Evolutionary conservation across 2,329 filamentous ascomycete species (phyloP), one percentile per base, ranked within the genome.

Genomic region (Stagonosporopsis tanaceti): DNA sequence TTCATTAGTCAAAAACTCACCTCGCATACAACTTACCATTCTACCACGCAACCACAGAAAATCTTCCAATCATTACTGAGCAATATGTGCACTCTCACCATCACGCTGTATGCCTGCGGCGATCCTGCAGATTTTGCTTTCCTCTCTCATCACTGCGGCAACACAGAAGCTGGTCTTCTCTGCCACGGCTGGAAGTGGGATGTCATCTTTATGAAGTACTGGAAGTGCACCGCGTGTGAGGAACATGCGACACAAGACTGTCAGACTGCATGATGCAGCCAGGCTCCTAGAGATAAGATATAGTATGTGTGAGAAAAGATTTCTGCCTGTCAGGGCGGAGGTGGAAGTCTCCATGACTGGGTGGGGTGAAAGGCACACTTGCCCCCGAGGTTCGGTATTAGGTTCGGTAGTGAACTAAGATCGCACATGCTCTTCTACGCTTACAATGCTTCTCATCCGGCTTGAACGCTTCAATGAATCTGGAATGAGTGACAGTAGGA

Each of bases 391-490:
- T 34, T n/a, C n/a, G 11, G n/a, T 37, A 57, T 51, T 57, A 47
- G 22, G 15, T 51, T 32, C 11, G 30, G 6, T 27, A 17, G 22
- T 40, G 25, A 25, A 35, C 37, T 41, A 41, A 25, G 12, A 8
- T 11, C 7, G 28, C 20, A 24, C n/a, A 27, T 8, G 11, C 14
- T 42, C 37, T 20, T 30, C 32, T 48, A 30, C 15, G n/a, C 24
- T 34, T 52, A 22, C 25, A 44, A 34, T 57, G 39, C 28, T 44
- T 44, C 45, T 48, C 25, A 32, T 48, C 39, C 24, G 48, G 54
- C 48, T 57, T 52, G 48, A 57, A 52, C 54, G 54, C 54, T 57
- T 35, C 30, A 48, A 42, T 12, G 27, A 35, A 45, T 35, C n/a
- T 17, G n/a, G 4, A 45, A 45, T 12, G 44, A 48, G 34, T 45